Evolutionary conservation across 768 basidiomycete genomes (phyloP), one percentile per base, ranked within the genome.

Genomic region (Pluteus cervinus): DNA sequence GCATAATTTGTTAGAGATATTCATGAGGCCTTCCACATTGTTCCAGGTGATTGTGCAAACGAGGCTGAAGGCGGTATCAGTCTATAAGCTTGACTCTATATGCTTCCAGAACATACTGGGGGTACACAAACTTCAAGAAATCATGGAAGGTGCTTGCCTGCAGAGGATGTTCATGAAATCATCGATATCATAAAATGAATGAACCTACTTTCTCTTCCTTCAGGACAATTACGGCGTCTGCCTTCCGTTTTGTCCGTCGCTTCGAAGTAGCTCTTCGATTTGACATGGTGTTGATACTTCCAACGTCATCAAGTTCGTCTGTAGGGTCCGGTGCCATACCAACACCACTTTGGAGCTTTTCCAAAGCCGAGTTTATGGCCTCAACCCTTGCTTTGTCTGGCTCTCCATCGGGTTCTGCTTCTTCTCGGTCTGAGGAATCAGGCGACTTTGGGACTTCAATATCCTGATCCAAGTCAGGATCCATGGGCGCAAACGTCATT

Each of bases 11-110:
- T 87, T 80, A 2, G 89, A 81, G 15, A 94, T 83, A 52, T 92
- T 88, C 78, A 92, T 85, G 28, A 90, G 72, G 26, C 83, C 82
- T 49, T 89, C 90, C 18, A 90, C 93, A 56, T 96, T 96, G 49
- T 88, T 86, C 89, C 92, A 97, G 0, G 88, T 85, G 37, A 94
- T 91, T 7, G 87, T 87, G 61, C 91, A 94, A 46, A 91, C 86
- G 38, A 93, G 68, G 46, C 85, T 87, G 33, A 24, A 33, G 24
- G 35, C 43, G 25, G 33, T 24, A 29, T 26, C 10, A 37, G 40
- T 9, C 2, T 37, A 31, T 7, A 24, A 37, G 9, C 11, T 26
- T 2, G 24, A 37, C 12, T 18, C 10, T 6, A 15, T 39, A 29
- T 21, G 20, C 15, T 22, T 16, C 7, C 15, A 20, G 31, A 37